A percentile compares a stretch with the other conserved stretches of the same genome.
phyloP scores from a whole-genome alignment of 108 stramenopile genomes.

The Hondaea fermentalgiana region DNA sequence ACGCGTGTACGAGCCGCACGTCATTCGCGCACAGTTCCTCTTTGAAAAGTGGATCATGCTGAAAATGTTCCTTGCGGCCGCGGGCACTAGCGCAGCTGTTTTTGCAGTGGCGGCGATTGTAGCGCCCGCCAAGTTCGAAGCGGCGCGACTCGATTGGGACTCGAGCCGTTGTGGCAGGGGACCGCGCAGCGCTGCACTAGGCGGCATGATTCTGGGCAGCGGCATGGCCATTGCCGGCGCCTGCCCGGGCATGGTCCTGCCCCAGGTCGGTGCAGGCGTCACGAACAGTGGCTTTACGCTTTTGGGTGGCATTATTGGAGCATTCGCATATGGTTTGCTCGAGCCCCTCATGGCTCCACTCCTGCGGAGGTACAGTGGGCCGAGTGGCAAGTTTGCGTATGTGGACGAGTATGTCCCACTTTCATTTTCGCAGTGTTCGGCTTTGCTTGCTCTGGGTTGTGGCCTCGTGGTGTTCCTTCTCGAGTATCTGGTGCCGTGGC shows the following conservation, averaged over 20 bases:
- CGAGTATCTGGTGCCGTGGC: neutral
- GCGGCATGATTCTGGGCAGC: neutral
- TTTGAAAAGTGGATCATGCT: slow-evolving; percentile 12
- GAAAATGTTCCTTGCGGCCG: slow-evolving; percentile 12
- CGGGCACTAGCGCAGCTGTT: neutral
- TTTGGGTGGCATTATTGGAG: neutral
- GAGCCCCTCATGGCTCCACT: neutral
- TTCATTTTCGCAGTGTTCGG: neutral
- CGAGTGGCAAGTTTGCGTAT: neutral
- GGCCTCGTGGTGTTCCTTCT: neutral
- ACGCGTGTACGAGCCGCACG: neutral
- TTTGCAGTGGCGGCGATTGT: neutral
- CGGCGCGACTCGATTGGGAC: neutral
- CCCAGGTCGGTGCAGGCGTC: slow-evolving; percentile 12
- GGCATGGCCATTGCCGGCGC: neutral
- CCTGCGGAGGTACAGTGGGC: neutral
- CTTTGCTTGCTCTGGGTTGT: neutral
- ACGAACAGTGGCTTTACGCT: neutral
- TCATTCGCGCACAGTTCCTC: neutral
- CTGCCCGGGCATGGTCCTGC: slow-evolving; percentile 13
- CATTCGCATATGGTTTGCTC: neutral
- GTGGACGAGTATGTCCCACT: neutral
- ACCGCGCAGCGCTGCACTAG: neutral
- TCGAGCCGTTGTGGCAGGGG: neutral
- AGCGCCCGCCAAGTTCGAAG: neutral